Percentiles rank a stretch among this genome's conserved stretches.
phyloP scores from a whole-genome alignment of 352 stramenopile genomes.

The Pythium vanterpoolii region DNA sequence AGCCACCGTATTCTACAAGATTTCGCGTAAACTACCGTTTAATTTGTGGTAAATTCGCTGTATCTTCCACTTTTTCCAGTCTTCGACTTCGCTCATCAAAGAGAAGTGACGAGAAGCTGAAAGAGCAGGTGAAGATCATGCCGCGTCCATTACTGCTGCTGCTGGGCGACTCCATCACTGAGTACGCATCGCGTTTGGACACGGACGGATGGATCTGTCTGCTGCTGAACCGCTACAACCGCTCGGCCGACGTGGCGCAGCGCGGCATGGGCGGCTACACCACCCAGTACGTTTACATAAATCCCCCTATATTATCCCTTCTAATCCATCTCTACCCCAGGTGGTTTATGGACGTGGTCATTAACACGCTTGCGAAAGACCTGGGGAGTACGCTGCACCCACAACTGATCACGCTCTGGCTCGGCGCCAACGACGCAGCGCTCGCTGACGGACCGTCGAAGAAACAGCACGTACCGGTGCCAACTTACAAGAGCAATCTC shows the following conservation, averaged over 20 bases:
- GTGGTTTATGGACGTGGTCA: slow-evolving; percentile 33
- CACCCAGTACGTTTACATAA: slow-evolving; percentile 17
- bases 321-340: neutral
- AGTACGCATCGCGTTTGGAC: slow-evolving; percentile 34
- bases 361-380: slow-evolving; percentile 25
- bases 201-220: slow-evolving; percentile 43
- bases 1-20: too few relatives aligned
- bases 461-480: slow-evolving; percentile 40
- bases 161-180: slow-evolving; percentile 64
- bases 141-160: slow-evolving; percentile 43
- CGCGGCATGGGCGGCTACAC: slow-evolving; percentile 57
- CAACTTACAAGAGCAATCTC: slow-evolving; percentile 44
- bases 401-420: slow-evolving; percentile 37
- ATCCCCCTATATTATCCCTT: neutral
- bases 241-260: slow-evolving; percentile 45
- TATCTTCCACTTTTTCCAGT: neutral
- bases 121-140: too few relatives aligned
- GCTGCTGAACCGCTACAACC: slow-evolving; percentile 52
- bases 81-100: neutral
- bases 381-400: slow-evolving; percentile 27
- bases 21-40: too few relatives aligned
- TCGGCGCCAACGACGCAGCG: slow-evolving; percentile 53
- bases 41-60: too few relatives aligned
- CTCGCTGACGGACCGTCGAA: slow-evolving; percentile 29
- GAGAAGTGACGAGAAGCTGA: neutral